phyloP scores from a whole-genome alignment of 352 stramenopile genomes.

The Pythium periplocum region DNA sequence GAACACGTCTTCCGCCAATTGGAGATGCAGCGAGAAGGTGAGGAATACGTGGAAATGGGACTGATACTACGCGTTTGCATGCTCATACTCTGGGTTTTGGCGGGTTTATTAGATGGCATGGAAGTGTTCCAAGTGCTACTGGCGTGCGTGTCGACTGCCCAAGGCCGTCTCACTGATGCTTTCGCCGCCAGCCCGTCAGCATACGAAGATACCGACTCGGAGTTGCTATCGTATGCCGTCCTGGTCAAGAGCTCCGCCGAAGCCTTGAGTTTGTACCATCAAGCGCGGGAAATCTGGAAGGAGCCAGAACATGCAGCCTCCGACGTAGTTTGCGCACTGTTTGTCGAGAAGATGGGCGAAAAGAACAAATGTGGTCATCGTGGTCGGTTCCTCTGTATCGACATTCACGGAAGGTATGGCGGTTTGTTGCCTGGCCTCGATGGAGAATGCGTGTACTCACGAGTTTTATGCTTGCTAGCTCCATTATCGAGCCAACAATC shows the following conservation, averaged over 20 bases:
- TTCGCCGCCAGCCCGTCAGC: too few species aligned
- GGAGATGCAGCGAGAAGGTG: not conserved
- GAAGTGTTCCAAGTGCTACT: conserved; percentile 11
- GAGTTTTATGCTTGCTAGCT: conserved; percentile 1
- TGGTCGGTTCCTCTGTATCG: conserved; percentile 37
- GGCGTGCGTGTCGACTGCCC: too few species aligned
- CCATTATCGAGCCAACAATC: conserved; percentile 34
- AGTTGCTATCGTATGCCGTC: conserved; percentile 23
- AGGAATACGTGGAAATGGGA: too few species aligned
- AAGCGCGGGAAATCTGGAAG: conserved; percentile 10
- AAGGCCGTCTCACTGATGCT: too few species aligned
- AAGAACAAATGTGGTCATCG: conserved; percentile 19
- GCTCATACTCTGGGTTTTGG: too few species aligned
- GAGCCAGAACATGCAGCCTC: not conserved
- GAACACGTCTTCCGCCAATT: conserved; percentile 9
- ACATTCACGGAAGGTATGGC: conserved; percentile 33
- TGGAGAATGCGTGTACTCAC: too few species aligned
- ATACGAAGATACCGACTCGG: not conserved
- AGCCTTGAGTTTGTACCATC: conserved; percentile 26
- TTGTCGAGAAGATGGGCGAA: conserved; percentile 30
- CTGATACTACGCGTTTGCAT: too few species aligned
- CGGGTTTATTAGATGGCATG: not conserved
- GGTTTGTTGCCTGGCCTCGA: not conserved
- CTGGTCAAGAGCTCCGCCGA: conserved; percentile 26
- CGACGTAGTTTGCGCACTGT: conserved; percentile 41